Base-by-base conservation (phyloP, 2,329 filamentous ascomycete genomes). In the Neopestalotiopsis sp. region DNA sequence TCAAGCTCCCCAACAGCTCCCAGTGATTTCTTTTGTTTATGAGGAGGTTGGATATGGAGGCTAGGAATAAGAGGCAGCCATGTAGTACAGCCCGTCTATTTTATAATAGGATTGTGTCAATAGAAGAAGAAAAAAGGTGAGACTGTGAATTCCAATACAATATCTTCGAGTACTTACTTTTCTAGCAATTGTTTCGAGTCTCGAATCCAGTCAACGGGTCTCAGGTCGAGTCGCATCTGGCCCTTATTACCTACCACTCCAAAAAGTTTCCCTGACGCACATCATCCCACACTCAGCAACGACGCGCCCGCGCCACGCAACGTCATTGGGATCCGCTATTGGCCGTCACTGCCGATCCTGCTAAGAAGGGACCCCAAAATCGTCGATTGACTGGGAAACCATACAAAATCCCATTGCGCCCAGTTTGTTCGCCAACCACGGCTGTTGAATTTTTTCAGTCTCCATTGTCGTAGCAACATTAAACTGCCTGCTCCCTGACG, bases 361-460 rank as follows among this genome's bases (percentile, higher is more conserved):
- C 17, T 17, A 34, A 58, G 20, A n/a, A n/a, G 58, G 24, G 24
- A 34, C 66, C 38, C 38, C 59, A 67, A 52, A 52, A 52, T 67
- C 66, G 49, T 67, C 66, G 66, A 67, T 67, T 67, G 66, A 67
- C 66, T 30, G 24, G 66, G 66, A 67, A 67, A 67, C 66, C 40
- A n/a, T 67, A 60, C 65, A 60, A 58, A 66, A 45, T 32, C 38
- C 40, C 38, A 42, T 30, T 24, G 40, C 38, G 62, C 38, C 62
- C 34, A 52, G 10, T 9, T 9, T 20, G 1, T 52, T 10, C 17
- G 17, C 45, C 20, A 38, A 38, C 60, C 28, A 24, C 60, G 2
- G 17, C 20, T 3, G 30, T 17, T 9, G 20, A 59, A 59, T 38
- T 38, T 38, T 38, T 38, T 10, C 4, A 30, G 10, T 30, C 30